Base-by-base conservation (phyloP, 192 early-diverging fungal genomes). In the Coemansia sp. region DNA sequence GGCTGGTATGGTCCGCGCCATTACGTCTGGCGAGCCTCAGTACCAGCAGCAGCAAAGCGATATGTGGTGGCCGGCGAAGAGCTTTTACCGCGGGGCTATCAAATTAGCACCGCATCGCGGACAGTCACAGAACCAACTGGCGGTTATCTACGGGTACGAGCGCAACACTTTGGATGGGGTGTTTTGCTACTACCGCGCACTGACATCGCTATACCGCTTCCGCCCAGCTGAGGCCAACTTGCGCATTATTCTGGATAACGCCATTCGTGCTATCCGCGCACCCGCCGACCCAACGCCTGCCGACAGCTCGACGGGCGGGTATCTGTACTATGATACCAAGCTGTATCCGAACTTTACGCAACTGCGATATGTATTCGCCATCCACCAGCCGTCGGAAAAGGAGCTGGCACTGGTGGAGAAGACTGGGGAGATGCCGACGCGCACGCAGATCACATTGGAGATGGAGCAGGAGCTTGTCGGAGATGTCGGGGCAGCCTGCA, bases 101-200 rank as follows among this genome's bases (percentile, higher is more conserved):
- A 58, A 64, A 10, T 60, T 81, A 67, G 79, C 79, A 39, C 79
- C 79, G 37, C 74, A 73, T 40, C 79, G 79, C 33, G 79, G 79
- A 0, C 79, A 81, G 71, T 52, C 79, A 4, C 71, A 81, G 23
- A 81, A 81, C 68, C 79, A 81, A 65, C 70, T 81, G 70, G 79
- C 74, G 1, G 79, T 81, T 10, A 66, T 81, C 53, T 66, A 65
- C 44, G 79, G 79, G 1, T 73, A 76, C 55, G 79, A 81, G 63
- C 70, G 63, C 35, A 73, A 70, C 65, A 73, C 42, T 33, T 62
- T 81, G 3, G 74, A 76, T 42, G 68, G 69, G 1, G 43, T 73
- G 2, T 81, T 81, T 37, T 37, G 61, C 28, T 81, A 81, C 74
- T 76, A 81, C 62, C 69, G 79, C 49, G 79, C 79, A 0, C 70